Percentiles rank a stretch among this genome's conserved stretches.
Evolutionary conservation across 164 flowering plant species (phyloP).

Genomic region (Stephania cephalantha): DNA sequence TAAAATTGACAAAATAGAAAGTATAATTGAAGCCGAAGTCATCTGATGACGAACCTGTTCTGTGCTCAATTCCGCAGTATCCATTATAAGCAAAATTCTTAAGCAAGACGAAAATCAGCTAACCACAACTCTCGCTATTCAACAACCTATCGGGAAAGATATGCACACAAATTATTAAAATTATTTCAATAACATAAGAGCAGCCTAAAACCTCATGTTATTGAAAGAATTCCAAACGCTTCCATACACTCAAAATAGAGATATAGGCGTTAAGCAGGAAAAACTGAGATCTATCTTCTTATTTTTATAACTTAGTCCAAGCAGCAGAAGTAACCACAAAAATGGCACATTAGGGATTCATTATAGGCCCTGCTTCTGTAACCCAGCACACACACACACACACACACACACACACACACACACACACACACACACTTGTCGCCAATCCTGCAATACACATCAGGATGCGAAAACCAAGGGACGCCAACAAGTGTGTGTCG

Average conservation of each 20-base stretch:
- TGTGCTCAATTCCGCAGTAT: constrained; percentile 21
- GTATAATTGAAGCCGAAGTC: not conserved
- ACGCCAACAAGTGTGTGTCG: not conserved
- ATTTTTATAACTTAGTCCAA: not conserved
- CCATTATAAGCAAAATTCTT: constrained; percentile 11
- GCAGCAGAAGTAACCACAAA: not conserved
- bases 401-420: no score
- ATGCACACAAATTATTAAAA: not conserved
- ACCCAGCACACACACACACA: no score
- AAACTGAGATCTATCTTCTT: no score
- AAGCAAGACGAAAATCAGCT: not conserved
- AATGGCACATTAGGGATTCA: not conserved
- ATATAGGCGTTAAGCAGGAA: no score
- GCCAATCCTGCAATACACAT: no score
- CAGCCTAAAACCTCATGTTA: no score
- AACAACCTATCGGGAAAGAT: not conserved
- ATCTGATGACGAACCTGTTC: constrained; percentile 18
- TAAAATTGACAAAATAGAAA: not conserved
- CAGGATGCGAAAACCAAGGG: no score
- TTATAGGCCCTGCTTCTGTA: not conserved
- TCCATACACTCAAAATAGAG: not conserved
- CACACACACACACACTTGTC: no score
- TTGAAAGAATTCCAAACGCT: not conserved
- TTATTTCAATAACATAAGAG: no score
- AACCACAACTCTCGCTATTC: not conserved